These are phyloP conservation scores for Oryza nivara DNA, from an alignment of 176 grass and related monocot genomes.

Conservation along the genomic window DNA sequence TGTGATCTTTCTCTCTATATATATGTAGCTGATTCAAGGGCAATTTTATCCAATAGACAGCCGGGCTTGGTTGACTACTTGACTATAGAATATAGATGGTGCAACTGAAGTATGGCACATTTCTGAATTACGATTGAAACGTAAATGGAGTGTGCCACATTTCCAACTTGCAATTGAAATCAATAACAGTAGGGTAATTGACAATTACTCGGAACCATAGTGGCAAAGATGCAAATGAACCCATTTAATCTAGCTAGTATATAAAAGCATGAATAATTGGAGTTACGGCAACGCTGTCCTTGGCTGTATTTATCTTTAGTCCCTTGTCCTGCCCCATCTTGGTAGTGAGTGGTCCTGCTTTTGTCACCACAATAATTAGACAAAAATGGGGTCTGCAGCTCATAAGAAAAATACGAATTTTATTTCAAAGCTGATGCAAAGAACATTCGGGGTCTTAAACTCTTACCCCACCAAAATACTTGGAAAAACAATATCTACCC, in stretches of 20 bases:
- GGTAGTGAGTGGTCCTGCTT: constrained; percentile 41
- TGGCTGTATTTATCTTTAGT: constrained; percentile 16
- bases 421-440: constrained; percentile 15
- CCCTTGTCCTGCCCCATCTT: constrained; percentile 33
- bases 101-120: too few species aligned
- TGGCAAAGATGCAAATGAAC: neutral
- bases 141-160: too few species aligned
- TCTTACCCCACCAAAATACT: neutral
- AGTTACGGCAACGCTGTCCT: constrained; percentile 30
- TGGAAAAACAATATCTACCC: neutral
- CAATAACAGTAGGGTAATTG: neutral
- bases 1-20: too few species aligned
- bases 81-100: too few species aligned
- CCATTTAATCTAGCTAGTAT: neutral
- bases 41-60: neutral
- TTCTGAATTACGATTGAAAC: too few species aligned
- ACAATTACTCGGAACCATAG: neutral
- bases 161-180: neutral
- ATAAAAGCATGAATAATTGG: constrained; percentile 35
- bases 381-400: neutral
- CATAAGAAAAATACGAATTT: neutral
- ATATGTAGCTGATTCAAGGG: neutral
- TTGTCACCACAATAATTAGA: constrained; percentile 24
- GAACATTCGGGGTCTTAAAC: neutral
- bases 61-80: neutral